These are phyloP conservation scores for Erysimum cheiranthoides DNA, from an alignment of 345 rosid species.

Conservation along the genomic window DNA sequence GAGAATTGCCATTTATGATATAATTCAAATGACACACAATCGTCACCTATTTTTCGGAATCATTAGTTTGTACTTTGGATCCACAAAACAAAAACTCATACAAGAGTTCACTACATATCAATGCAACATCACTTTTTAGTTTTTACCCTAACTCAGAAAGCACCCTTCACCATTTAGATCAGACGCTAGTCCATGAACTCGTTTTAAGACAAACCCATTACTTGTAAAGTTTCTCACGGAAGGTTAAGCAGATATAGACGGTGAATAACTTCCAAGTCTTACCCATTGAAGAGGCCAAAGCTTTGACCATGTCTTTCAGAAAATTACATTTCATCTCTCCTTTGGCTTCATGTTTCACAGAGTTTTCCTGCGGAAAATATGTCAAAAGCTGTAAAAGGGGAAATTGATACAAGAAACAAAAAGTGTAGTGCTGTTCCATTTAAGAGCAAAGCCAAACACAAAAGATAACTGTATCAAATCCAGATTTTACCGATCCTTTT, in stretches of 20 bases:
- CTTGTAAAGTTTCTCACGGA: background rate
- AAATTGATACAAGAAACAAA: slow-evolving; percentile 11
- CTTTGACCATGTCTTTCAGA: slow-evolving; percentile 1
- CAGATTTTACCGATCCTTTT: slow-evolving; percentile 39
- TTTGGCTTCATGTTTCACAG: slow-evolving; percentile 19
- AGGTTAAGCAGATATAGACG: background rate
- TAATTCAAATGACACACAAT: background rate
- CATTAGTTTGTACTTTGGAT: background rate
- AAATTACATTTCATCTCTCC: slow-evolving; percentile 5
- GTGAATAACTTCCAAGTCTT: slow-evolving; percentile 12
- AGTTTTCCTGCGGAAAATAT: slow-evolving; percentile 42
- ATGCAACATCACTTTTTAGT: slow-evolving; percentile 8
- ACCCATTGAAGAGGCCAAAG: slow-evolving; percentile 20
- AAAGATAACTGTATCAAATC: slow-evolving; percentile 9
- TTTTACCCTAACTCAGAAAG: background rate
- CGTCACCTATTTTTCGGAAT: background rate
- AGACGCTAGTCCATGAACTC: background rate
- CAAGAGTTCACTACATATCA: slow-evolving; percentile 1
- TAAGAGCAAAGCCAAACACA: slow-evolving; percentile 36
- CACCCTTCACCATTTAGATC: background rate
- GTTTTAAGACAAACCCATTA: background rate
- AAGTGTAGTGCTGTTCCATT: background rate
- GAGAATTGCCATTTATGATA: too few species aligned
- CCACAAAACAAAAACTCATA: background rate
- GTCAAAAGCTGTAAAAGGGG: slow-evolving; percentile 35